Base-by-base conservation (phyloP, 2,329 filamentous ascomycete genomes). In the Ambrosiella cleistominuta region DNA sequence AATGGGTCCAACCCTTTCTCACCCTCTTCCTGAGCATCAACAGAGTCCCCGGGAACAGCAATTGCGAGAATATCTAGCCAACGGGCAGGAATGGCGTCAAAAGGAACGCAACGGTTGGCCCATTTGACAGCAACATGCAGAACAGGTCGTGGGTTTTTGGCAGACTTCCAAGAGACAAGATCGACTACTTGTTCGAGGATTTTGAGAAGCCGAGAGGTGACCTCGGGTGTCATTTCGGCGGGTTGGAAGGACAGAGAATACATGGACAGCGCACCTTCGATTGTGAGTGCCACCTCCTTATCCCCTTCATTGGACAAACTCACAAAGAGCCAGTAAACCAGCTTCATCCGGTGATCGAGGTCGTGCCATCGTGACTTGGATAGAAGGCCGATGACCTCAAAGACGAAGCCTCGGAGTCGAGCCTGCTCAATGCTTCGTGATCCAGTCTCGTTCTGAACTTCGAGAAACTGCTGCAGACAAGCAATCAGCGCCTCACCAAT, bases 11-110 rank as follows among this genome's bases (percentile, higher is more conserved):
- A 75, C 0, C 93, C 93, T 68, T 88, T 90, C 61, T 81, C 83
- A 1, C 89, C 93, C 70, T 97, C 91, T 66, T 98, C 93, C 1
- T 87, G 71, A 2, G 97, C 82, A 17, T 60, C 59, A 13, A 54
- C 44, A 7, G 35, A 54, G 66, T 97, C 91, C 51, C 86, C 80
- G 66, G 90, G 85, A 55, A 81, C 78, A 13, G 80, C 81, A 7
- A 93, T 73, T 7, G 90, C 91, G 54, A 96, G 75, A 13, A 97
- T 79, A 67, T 96, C 82, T 52, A 96, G 86, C 87, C 88, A 96
- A 54, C 93, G 80, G 35, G 82, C 93, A 42, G 84, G 75, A 8
- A 88, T 76, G 65, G 95, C 88, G 17, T 76, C 76, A 64, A 88
- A 96, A 0, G 85, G 80, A 4, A 98, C 74, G 65, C 88, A 95